These are phyloP conservation scores for Cyberlindnera mycetangii DNA, from an alignment of 805 yeast species.

Conservation along the genomic window DNA sequence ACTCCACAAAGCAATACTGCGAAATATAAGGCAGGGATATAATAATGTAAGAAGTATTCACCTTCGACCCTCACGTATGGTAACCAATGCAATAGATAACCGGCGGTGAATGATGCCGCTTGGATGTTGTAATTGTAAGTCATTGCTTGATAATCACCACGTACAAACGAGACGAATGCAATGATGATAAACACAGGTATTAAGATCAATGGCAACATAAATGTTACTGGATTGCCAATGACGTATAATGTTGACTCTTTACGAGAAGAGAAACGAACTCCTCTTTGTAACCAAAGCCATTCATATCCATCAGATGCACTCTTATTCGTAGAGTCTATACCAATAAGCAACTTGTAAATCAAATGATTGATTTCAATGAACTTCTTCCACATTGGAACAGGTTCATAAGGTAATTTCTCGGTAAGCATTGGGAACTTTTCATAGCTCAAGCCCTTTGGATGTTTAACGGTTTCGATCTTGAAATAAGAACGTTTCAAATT, in stretches of 20 bases:
- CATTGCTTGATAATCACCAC: conserved; percentile 17
- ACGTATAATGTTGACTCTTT: conserved; percentile 48
- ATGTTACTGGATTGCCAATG: conserved; percentile 61
- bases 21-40: conserved; percentile 49
- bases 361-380: conserved; percentile 21
- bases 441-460: conserved; percentile 27
- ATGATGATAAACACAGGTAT: conserved; percentile 28
- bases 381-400: conserved; percentile 17
- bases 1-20: conserved; percentile 44
- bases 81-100: conserved; percentile 54
- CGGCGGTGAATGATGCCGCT: conserved; percentile 37
- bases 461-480: conserved; percentile 61
- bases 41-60: conserved; percentile 42
- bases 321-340: conserved; percentile 24
- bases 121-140: conserved; percentile 16
- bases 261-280: conserved; percentile 55
- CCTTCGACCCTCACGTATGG: conserved; percentile 45
- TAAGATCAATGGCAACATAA: conserved; percentile 42
- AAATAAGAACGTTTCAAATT: conserved; percentile 65
- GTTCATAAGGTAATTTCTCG: conserved; percentile 6
- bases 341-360: conserved; percentile 18
- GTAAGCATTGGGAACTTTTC: conserved; percentile 12
- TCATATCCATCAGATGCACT: conserved; percentile 43
- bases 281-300: conserved; percentile 62
- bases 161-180: conserved; percentile 27